Conservation (phyloP, 2,329 filamentous ascomycete species). For the Pseudonectria foliicola region DNA sequence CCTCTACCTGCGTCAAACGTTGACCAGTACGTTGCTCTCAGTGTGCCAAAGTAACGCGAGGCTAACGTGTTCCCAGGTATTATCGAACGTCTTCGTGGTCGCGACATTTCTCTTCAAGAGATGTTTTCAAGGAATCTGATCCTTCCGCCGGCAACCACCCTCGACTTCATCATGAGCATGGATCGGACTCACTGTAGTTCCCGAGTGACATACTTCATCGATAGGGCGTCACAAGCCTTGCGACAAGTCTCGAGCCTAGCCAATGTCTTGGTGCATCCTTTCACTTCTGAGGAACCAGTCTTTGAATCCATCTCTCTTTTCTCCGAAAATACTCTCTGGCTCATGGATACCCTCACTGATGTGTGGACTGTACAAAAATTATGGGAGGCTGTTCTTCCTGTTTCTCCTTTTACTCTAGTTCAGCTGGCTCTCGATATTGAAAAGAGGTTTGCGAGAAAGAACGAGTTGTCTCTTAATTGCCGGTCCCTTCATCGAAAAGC, state of each 20-base stretch:
- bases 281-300: constrained; percentile 26
- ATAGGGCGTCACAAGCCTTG: constrained; percentile 35
- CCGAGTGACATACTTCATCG: constrained; percentile 34
- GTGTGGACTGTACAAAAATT: constrained; percentile 33
- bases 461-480: constrained; percentile 6
- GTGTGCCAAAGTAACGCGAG: neutral
- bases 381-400: constrained; percentile 26
- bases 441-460: constrained; percentile 12
- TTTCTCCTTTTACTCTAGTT: constrained; percentile 29
- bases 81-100: constrained; percentile 29
- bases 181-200: constrained; percentile 15
- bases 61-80: constrained; percentile 21
- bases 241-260: constrained; percentile 39
- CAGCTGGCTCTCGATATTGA: constrained; percentile 30
- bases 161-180: constrained; percentile 28
- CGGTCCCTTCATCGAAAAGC: constrained; percentile 27
- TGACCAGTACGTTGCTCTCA: constrained; percentile 32
- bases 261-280: constrained; percentile 35
- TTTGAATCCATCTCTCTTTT: constrained; percentile 28
- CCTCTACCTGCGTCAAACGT: constrained; percentile 41
- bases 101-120: constrained; percentile 18
- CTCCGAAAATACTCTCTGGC: constrained; percentile 38
- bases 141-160: constrained; percentile 33
- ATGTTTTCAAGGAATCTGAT: constrained; percentile 22
- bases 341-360: constrained; percentile 41